Percentiles rank a stretch among this genome's conserved stretches.
These are phyloP conservation scores for Gracilaria vermiculophylla DNA, from an alignment of 23 red algal genomes.

Conservation along the genomic window DNA sequence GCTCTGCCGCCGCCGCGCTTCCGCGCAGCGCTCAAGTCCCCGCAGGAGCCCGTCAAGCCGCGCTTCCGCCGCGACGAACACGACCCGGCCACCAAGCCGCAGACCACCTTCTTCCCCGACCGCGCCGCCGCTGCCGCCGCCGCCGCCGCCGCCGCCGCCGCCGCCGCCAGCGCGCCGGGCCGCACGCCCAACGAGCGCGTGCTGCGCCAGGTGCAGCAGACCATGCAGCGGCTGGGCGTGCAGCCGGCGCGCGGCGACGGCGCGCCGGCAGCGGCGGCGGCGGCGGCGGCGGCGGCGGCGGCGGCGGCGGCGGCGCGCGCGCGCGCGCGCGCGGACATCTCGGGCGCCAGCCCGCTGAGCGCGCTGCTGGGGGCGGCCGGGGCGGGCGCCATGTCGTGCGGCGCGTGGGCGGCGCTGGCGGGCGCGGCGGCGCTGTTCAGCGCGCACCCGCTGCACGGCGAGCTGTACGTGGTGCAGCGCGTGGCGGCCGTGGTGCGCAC, in stretches of 20 bases:
- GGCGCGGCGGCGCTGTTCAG: conserved; percentile 6
- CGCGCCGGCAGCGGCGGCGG: too few species aligned
- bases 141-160: background rate
- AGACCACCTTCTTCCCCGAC: background rate
- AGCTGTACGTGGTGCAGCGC: conserved; percentile 57
- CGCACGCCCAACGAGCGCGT: conserved; percentile 59
- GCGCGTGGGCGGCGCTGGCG: conserved; percentile 24
- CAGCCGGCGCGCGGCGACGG: background rate
- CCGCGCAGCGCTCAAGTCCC: background rate
- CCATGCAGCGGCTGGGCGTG: conserved; percentile 52
- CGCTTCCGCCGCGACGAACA: background rate
- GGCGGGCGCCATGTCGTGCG: conserved; percentile 51
- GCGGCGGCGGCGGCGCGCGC: background rate
- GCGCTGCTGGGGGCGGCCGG: conserved; percentile 39
- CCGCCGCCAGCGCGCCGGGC: background rate
- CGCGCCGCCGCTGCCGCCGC: background rate
- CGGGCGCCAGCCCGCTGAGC: conserved; percentile 54
- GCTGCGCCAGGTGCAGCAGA: conserved; percentile 33
- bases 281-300: too few species aligned
- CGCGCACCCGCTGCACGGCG: conserved; percentile 19
- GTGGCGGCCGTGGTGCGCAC: conserved; percentile 42
- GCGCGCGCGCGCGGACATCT: conserved; percentile 40
- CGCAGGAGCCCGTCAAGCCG: conserved; percentile 1
- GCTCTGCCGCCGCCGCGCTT: background rate
- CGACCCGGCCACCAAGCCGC: background rate